These are phyloP conservation scores for Teunomyces pallodes DNA, from an alignment of 805 yeast genomes.

Conservation along the genomic window DNA sequence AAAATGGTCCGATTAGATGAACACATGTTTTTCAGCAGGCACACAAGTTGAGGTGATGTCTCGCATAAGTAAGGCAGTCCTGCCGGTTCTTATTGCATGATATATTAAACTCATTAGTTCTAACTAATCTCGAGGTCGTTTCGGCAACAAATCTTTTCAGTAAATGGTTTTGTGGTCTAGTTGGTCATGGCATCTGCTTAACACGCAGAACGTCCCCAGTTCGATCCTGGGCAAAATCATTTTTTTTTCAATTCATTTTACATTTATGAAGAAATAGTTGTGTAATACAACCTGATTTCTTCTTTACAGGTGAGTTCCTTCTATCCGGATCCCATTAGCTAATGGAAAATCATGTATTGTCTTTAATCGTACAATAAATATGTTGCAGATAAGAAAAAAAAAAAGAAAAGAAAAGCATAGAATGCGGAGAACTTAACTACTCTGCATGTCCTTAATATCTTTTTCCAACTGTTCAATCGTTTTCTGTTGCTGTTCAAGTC, in stretches of 20 bases:
- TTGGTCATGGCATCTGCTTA: slow-evolving; percentile 99
- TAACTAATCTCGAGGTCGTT: no score
- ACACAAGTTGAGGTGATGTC: no score
- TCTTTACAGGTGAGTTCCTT: neutral
- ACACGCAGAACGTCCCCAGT: slow-evolving; percentile 99
- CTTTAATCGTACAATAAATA: slow-evolving; percentile 1
- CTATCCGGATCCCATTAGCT: neutral
- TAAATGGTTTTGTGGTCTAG: slow-evolving; percentile 93
- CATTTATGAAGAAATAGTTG: no score
- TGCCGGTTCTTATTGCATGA: no score
- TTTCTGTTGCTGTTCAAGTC: slow-evolving; percentile 70
- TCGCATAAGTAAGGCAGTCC: no score
- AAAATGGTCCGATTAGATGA: no score
- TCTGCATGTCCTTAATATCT: slow-evolving; percentile 37
- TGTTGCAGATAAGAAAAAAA: neutral
- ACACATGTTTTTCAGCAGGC: no score
- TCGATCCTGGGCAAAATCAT: slow-evolving; percentile 99
- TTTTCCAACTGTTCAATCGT: slow-evolving; percentile 47
- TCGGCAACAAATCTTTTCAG: neutral
- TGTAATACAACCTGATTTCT: no score
- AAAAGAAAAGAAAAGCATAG: neutral
- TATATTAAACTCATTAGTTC: no score
- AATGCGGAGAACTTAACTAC: slow-evolving; percentile 3
- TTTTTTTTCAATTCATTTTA: slow-evolving; percentile 7
- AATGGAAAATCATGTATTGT: neutral